These are phyloP conservation scores for Gossypium gossypioides DNA, from an alignment of 441 rosid genomes.

Conservation along the genomic window DNA sequence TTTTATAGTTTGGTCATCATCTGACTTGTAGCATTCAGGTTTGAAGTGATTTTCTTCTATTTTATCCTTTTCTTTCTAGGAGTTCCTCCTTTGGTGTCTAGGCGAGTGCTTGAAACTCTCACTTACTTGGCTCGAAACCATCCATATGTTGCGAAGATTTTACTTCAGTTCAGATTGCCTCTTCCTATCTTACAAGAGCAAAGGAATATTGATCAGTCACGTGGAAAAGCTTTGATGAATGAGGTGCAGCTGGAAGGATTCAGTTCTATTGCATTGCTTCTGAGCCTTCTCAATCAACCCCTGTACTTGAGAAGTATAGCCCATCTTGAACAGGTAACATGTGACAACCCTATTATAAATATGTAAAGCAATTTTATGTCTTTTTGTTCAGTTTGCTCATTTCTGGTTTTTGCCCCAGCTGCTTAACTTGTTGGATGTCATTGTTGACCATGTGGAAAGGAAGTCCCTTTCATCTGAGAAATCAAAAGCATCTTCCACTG, in stretches of 20 bases:
- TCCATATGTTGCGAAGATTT: conserved; percentile 66
- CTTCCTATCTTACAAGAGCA: conserved; percentile 33
- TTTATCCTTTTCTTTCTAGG: conserved; percentile 34
- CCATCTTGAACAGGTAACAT: conserved; percentile 87
- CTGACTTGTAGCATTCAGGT: not conserved
- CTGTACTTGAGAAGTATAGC: conserved; percentile 88
- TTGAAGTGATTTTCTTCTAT: not conserved
- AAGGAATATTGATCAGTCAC: conserved; percentile 35
- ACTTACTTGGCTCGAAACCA: conserved; percentile 87
- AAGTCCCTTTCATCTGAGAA: conserved; percentile 46
- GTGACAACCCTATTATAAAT: conserved; percentile 21
- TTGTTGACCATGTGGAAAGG: conserved; percentile 67
- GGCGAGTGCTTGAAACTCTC: conserved; percentile 83
- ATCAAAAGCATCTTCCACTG: conserved; percentile 38
- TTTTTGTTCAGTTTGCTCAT: conserved; percentile 7
- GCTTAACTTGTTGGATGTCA: conserved; percentile 81
- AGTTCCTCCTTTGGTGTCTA: conserved; percentile 86
- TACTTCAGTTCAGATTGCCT: conserved; percentile 66
- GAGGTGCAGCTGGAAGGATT: conserved; percentile 44
- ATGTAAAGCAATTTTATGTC: not conserved
- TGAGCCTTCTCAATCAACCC: conserved; percentile 88
- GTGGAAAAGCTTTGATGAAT: conserved; percentile 64
- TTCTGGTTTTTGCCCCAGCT: conserved; percentile 42
- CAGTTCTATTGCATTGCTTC: conserved; percentile 61
- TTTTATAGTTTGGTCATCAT: not conserved